Evolutionary conservation across 1,139 yeast species (phyloP), one percentile per base, ranked within the genome.

Genomic region (Yamadazyma triangularis): DNA sequence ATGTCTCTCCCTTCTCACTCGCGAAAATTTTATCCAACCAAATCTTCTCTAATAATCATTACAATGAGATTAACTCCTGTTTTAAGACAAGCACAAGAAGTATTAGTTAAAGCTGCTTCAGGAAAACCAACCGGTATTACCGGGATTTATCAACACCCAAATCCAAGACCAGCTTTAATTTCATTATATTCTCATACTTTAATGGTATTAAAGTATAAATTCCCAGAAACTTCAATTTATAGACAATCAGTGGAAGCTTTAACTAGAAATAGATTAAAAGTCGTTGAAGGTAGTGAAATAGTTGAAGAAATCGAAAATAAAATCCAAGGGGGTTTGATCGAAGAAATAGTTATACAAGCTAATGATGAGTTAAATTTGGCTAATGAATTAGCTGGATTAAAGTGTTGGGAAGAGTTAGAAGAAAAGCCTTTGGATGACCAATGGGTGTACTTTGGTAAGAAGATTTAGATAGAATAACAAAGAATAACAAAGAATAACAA

Each of bases 251-350:
- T 81, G 4, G 87, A 80, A 57, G 73, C 79, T 34, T 60, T 86
- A 52, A 85, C 94, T 31, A 70, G 70, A 47, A 73, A 82, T 48
- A 77, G 95, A 53, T 70, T 81, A 54, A 61, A 69, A 33, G 65
- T 83, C 33, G 94, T 85, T 14, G 78, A 83, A 53, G 50, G 60
- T 24, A 72, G 74, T 39, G 87, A 79, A 44, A 75, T 79, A 37
- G 63, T 72, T 28, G 84, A 75, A 50, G 74, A 70, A 45, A 83
- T 86, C 48, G 95, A 86, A 62, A 61, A 65, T 41, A 64, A 78
- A 54, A 81, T 86, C 42, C 95, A 94, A 13, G 77, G 81, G 42
- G 95, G 95, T 2, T 73, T 86, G 45, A 80, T 86, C 44, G 95
- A 86, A 61, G 95, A 86, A 64, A 62, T 86, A 34, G 58, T 86